Evolutionary conservation across 106 monocot genomes (phyloP), one percentile per base, ranked within the genome.

Genomic region (Allium cepa): DNA sequence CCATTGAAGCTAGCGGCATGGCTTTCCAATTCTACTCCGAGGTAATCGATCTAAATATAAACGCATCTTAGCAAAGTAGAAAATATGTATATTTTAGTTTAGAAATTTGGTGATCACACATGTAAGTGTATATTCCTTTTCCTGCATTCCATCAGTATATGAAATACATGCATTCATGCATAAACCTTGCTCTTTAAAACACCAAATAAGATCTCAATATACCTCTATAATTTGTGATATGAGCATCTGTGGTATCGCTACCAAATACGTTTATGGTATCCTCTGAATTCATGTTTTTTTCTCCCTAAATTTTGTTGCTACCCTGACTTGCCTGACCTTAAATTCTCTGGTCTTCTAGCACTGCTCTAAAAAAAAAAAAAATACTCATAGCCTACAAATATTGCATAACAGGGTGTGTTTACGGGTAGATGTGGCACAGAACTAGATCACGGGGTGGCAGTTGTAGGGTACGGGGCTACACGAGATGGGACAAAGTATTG

Each of bases 11-110:
- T 11, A 59, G 76, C 8, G 74, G 82, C 12, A 36, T 27, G 12
- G 68, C 26, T 7, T 84, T 88, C 57, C 84, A 88, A 57, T 88
- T 88, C 62, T 84, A 88, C 57, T 84, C 83, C 4, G 70, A 72
- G 70, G 73, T 78, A 48, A 45, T 28, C 58, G 45, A 6, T 17
- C 16, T 8, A 1, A n/a, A n/a, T 10, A 36, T 0, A 53, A 11
- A 46, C 64, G 22, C 4, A 49, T 50, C 17, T 4, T 36, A 10
- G 46, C 28, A 7, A 11, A 10, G 14, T 62, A 7, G 49, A 22
- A 9, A 45, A 12, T 0, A 10, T 63, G 46, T 7, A 3, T 22
- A 22, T 22, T 22, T 22, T 1, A 22, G 22, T 22, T 16, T 55
- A 4, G 22, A 22, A 22, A 22, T 22, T 22, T 22, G 22, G 22